phyloP scores from a whole-genome alignment of 2,329 filamentous ascomycete species.

The Lasiodiplodia sp. region DNA sequence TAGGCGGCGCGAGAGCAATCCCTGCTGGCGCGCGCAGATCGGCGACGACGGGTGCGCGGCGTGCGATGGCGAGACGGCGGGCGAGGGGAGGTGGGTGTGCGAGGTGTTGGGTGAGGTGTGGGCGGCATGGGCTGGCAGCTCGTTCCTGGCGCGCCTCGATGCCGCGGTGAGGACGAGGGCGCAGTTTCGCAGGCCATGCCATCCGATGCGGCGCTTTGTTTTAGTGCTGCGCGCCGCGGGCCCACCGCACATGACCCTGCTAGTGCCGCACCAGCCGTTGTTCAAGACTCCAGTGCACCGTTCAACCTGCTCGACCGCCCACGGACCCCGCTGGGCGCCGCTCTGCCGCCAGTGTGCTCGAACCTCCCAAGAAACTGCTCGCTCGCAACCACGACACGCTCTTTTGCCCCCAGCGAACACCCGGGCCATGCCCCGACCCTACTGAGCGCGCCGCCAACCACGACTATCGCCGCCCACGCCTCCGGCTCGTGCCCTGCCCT shows the following conservation, averaged over 20 bases:
- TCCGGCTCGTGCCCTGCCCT: slow-evolving; percentile 1
- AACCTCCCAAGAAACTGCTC: background rate
- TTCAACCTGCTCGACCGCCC: slow-evolving; percentile 2
- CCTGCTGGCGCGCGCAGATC: slow-evolving; percentile 11
- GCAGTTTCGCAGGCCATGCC: background rate
- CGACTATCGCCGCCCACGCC: slow-evolving; percentile 3
- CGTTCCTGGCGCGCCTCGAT: slow-evolving; percentile 6
- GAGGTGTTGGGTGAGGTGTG: background rate
- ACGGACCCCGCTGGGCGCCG: slow-evolving; percentile 23
- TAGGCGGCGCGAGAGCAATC: slow-evolving; percentile 18
- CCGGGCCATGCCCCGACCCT: slow-evolving; percentile 11
- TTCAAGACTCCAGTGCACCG: slow-evolving; percentile 21
- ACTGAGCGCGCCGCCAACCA: slow-evolving; percentile 10
- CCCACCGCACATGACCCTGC: slow-evolving; percentile 6
- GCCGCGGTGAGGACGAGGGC: background rate
- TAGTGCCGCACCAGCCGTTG: slow-evolving; percentile 19
- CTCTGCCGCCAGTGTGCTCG: slow-evolving; percentile 18
- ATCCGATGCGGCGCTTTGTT: slow-evolving; percentile 17
- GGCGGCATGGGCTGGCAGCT: background rate
- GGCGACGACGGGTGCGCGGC: slow-evolving; percentile 1
- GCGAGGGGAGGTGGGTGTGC: background rate
- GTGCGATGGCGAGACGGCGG: slow-evolving; percentile 5
- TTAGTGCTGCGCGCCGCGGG: slow-evolving; percentile 16
- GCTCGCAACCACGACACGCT: background rate
- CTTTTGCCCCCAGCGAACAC: slow-evolving; percentile 6